Conservation (phyloP, 1,284 basidiomycete species). For the Rhodofomes roseus region DNA sequence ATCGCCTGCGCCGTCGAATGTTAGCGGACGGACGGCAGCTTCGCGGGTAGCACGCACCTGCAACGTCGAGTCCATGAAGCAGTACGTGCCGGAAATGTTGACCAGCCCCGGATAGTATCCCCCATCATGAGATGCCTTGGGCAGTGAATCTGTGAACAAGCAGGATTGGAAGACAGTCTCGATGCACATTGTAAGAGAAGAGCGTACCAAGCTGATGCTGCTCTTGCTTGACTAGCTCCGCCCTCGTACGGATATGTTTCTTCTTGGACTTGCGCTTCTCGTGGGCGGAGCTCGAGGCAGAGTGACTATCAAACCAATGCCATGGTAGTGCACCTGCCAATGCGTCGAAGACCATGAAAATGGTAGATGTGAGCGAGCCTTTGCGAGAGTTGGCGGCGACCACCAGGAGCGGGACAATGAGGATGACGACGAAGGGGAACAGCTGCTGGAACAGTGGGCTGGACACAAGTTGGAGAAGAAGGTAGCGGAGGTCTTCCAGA, state of each 20-base stretch:
- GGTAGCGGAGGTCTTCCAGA: slow-evolving; percentile 26
- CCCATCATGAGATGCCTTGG: slow-evolving; percentile 27
- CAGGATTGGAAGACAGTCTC: background rate
- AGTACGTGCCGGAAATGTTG: slow-evolving; percentile 92
- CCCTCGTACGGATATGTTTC: slow-evolving; percentile 46
- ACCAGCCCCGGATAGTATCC: slow-evolving; percentile 82
- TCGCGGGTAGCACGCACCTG: slow-evolving; percentile 51
- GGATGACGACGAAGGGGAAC: slow-evolving; percentile 50
- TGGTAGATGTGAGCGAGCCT: slow-evolving; percentile 30
- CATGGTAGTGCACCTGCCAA: slow-evolving; percentile 51
- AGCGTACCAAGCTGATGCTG: slow-evolving; percentile 2
- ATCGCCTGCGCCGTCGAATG: slow-evolving; percentile 52
- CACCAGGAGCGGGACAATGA: slow-evolving; percentile 50
- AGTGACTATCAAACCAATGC: slow-evolving; percentile 45
- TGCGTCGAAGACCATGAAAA: slow-evolving; percentile 55
- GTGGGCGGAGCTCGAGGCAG: slow-evolving; percentile 25
- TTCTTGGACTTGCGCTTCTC: slow-evolving; percentile 45
- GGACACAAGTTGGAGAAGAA: slow-evolving; percentile 22
- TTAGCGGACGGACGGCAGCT: background rate
- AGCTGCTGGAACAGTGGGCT: slow-evolving; percentile 39
- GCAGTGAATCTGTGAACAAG: background rate
- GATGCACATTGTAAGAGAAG: no score
- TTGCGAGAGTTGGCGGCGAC: slow-evolving; percentile 35
- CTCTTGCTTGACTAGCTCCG: slow-evolving; percentile 44
- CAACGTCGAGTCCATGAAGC: slow-evolving; percentile 92